phyloP scores from a whole-genome alignment of 2,329 filamentous ascomycete genomes.

The Alternaria dauci region DNA sequence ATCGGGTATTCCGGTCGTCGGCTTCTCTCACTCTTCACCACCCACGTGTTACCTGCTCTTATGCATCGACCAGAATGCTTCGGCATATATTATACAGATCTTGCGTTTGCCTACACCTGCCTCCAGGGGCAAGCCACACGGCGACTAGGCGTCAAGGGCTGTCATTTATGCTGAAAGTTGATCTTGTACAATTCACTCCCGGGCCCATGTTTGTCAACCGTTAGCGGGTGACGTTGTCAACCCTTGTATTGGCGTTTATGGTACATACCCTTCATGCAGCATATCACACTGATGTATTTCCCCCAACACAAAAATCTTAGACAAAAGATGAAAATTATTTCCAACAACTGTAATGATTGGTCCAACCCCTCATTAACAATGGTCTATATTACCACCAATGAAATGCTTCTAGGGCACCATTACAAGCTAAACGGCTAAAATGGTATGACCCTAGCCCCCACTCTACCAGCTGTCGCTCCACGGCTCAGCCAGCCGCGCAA shows the following conservation, averaged over 20 bases:
- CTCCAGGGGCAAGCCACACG: neutral
- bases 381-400: neutral
- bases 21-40: neutral
- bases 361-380: neutral
- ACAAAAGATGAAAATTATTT: neutral
- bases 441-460: neutral
- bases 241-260: neutral
- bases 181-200: neutral
- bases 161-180: neutral
- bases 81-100: neutral
- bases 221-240: neutral
- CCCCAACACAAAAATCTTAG: neutral
- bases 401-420: neutral
- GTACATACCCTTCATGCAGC: neutral
- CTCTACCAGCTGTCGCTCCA: constrained; percentile 1
- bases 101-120: neutral
- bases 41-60: neutral
- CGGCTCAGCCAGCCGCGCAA: neutral
- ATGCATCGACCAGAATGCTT: neutral
- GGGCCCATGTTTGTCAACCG: neutral
- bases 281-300: neutral
- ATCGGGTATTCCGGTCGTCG: neutral
- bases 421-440: constrained; percentile 2
- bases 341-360: neutral
- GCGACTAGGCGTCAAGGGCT: neutral